Evolutionary conservation across 306 rosid genomes (phyloP), one percentile per base, ranked within the genome.

Genomic region (Prunus kanzakura): DNA sequence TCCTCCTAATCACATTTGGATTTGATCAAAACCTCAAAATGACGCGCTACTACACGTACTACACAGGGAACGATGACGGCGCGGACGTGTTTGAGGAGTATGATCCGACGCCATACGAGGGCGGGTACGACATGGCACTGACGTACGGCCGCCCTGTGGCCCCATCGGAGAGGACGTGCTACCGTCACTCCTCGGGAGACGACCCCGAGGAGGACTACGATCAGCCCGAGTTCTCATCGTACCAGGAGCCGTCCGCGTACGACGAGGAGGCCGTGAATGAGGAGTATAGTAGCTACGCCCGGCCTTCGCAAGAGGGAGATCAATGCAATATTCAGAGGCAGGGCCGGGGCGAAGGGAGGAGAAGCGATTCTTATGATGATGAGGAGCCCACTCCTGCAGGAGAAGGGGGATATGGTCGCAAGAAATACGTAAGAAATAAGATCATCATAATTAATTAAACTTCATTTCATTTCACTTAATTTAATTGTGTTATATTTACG

Each of bases 101-200:
- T 67, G 95, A 88, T 61, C 90, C 92, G 0, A 88, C 92, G 0
- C 95, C 92, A 0, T 90, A 90, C 52, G 85, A 89, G 8, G 95
- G 95, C 6, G 92, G 92, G 2, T 90, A 90, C 78, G 84, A 90
- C 72, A 81, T 88, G 30, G 30, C 13, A 3, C 61, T 88, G 25
- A 90, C 84, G 5, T 88, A 88, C 38, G 92, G 95, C 15, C 90
- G 87, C n/a, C 90, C 95, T 20, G 23, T 88, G 16, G 79, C 79
- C 4, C 92, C 90, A 0, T 81, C 86, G 1, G 86, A 88, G 0
- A 8, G 35, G 38, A 75, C 46, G 12, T 75, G 72, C n/a, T 75
- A 30, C 18, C 69, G 8, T 1, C 57, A 45, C n/a, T 61, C 60
- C 2, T 6, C 68, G 0, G 20, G 27, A 8, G 2, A 8, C 4